Base-by-base conservation (phyloP, 345 rosid genomes). In the Aquilaria malaccensis region DNA sequence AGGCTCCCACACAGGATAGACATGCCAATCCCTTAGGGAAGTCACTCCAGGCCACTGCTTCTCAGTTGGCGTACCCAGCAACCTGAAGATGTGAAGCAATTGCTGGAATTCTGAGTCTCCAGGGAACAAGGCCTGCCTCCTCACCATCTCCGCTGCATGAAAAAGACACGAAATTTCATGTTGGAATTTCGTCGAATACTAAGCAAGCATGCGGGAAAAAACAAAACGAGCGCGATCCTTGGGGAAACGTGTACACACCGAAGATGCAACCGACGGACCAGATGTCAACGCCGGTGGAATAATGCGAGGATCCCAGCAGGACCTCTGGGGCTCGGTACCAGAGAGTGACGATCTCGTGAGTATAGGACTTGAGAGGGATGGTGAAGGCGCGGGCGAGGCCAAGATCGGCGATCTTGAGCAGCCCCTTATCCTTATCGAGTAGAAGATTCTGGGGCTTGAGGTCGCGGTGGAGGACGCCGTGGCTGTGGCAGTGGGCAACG, bases 181-280 rank as follows among this genome's bases (percentile, higher is more conserved):
- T 13, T 11, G 58, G 58, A 55, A 55, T 55, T 31, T 30, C 58
- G 13, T 55, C 58, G 41, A 55, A 55, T 11, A 30, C 12, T 13
- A 55, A 37, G 41, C 43, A 37, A 2, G 43, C 2, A 9, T 37
- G 4, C 5, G 43, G 43, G 43, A 37, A 37, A 37, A 37, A 37
- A 9, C 43, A 37, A 37, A 37, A 37, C 43, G 43, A 37, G 43
- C 43, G 7, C 5, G 43, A 37, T 37, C 43, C 5, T 37, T 5
- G 22, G 22, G 22, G 22, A 22, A 22, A 22, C 2, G 7, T 37
- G 22, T 13, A n/a, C 60, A 52, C 69, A 87, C 89, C 96, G 3
- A 89, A 93, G 65, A 93, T 89, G 79, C 98, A 93, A 13, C 98
- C 98, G 32, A 93, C 97, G 13, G 98, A 93, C 98, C 98, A 93